Percentiles rank a stretch among this genome's conserved stretches.
These are phyloP conservation scores for Vigna radiata DNA, from an alignment of 306 rosid genomes.

Conservation along the genomic window DNA sequence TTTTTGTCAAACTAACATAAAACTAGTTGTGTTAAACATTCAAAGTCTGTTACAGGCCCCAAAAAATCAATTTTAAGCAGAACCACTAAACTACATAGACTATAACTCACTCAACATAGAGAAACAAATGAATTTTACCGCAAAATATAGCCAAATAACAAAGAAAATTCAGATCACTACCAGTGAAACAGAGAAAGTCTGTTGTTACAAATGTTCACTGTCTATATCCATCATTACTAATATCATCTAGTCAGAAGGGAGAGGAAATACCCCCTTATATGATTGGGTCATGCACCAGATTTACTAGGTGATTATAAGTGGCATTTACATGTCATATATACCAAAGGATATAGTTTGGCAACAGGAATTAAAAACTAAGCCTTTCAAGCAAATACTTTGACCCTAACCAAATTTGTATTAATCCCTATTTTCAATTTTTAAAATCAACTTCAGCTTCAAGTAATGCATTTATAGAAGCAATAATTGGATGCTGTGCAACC, in stretches of 20 bases:
- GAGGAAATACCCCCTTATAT: background rate
- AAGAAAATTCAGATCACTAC: background rate
- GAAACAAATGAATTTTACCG: background rate
- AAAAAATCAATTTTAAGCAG: background rate
- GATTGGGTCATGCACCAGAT: background rate
- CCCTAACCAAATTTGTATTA: background rate
- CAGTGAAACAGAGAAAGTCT: constrained; percentile 12
- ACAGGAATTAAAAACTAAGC: background rate
- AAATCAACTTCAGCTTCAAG: background rate
- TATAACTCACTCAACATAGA: background rate
- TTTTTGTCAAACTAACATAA: constrained; percentile 2
- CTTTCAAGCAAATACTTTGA: constrained; percentile 9
- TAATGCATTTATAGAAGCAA: background rate
- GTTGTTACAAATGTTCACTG: background rate
- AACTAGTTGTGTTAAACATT: background rate
- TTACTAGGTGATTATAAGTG: too few relatives aligned
- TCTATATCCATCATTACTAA: background rate
- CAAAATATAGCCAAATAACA: background rate
- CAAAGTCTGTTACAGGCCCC: background rate
- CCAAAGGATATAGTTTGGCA: background rate
- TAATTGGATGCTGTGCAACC: background rate
- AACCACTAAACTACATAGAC: background rate
- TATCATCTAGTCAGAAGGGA: background rate
- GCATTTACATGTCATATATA: background rate
- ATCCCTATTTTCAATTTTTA: background rate